Base-by-base conservation (phyloP, 2,329 filamentous ascomycete genomes). In the Lojkania enalia region DNA sequence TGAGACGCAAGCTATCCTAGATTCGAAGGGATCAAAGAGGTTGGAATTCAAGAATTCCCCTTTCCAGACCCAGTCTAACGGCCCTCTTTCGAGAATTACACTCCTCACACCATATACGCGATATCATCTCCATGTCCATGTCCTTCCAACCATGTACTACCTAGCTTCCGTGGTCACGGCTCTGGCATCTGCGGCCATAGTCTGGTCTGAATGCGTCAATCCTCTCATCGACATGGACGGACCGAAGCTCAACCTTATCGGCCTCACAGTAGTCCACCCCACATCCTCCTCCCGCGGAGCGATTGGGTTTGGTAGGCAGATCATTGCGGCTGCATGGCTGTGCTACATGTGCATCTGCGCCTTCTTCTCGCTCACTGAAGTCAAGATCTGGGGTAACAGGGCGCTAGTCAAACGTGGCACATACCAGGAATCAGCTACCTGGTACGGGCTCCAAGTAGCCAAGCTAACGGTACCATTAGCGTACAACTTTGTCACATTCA, bases 381-480 rank as follows among this genome's bases (percentile, higher is more conserved):
- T 96, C 58, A 95, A 94, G 63, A 90, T 96, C n/a, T 99, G 94
- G 94, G 88, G 94, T 44, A 94, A 95, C 37, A 84, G 94, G 23
- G 92, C 94, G 0, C 77, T 99, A 4, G 92, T 97, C 35, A 84
- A 83, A 47, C 85, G 94, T 45, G 94, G 95, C 64, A 99, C 94
- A 0, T 92, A 95, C 46, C 85, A 89, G 49, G 94, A 97, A 67
- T 90, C 86, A 38, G 94, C 94, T 0, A 95, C 92, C 57, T 99
- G 95, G 90, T 99, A 97, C 65, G 87, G 90, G 1, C 85, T 90
- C 46, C 90, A 96, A 67, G 88, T 96, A 9, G 92, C 94, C 39
- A 89, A 91, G 61, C 82, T 99, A 32, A 96, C 88, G 1, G 89
- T 99, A 0, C 94, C 94, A 1, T 78, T 99, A 6, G 85, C 88